These are phyloP conservation scores for Candida sp. DNA, from an alignment of 1,139 yeast species.

Conservation along the genomic window DNA sequence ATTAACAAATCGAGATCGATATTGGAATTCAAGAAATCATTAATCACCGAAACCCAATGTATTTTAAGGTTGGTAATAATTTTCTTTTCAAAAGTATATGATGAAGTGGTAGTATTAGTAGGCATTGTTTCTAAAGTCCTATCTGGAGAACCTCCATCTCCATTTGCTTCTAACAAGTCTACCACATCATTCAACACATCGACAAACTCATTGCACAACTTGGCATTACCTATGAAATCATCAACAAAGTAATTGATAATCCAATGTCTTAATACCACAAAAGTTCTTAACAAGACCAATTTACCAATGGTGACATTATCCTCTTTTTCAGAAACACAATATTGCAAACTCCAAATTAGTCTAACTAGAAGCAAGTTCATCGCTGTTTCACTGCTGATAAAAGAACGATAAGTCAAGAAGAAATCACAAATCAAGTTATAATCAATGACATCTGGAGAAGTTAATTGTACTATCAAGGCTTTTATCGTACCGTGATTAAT, in stretches of 20 bases:
- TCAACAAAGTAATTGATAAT: conserved; percentile 70
- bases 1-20: conserved; percentile 20
- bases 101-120: conserved; percentile 3
- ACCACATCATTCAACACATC: conserved; percentile 46
- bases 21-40: conserved; percentile 31
- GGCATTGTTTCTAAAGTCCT: background rate
- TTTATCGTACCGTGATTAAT: conserved; percentile 40
- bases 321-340: conserved; percentile 27
- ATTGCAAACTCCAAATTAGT: conserved; percentile 69
- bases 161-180: conserved; percentile 7
- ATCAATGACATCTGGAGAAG: conserved; percentile 77
- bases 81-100: conserved; percentile 33
- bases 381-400: conserved; percentile 54
- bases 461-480: conserved; percentile 68
- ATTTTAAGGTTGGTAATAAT: conserved; percentile 40
- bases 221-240: conserved; percentile 52
- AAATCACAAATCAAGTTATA: conserved; percentile 81
- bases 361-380: conserved; percentile 62
- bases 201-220: conserved; percentile 47
- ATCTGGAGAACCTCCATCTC: background rate
- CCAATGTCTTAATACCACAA: conserved; percentile 90
- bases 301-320: conserved; percentile 53
- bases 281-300: conserved; percentile 75
- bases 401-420: conserved; percentile 78
- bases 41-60: conserved; percentile 36